Evolutionary conservation across 768 basidiomycete genomes (phyloP), one percentile per base, ranked within the genome.

Genomic region (Lactarius sp.): DNA sequence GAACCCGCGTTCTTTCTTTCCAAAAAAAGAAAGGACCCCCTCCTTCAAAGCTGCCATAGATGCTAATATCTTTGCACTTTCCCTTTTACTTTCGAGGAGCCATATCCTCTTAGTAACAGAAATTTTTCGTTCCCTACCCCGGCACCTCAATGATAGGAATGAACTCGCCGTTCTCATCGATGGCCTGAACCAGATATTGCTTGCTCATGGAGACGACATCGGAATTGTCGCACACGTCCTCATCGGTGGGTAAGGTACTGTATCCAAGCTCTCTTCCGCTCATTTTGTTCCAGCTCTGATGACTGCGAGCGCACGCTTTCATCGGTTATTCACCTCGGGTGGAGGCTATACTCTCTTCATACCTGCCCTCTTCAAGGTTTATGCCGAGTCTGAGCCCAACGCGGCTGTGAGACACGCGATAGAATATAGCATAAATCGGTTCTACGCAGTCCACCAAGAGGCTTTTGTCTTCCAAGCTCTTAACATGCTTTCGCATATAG

Each of bases 311-410:
- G 88, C 88, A 8, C 83, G 90, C 18, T 92, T 91, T 69, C 80
- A 83, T 36, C 83, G 90, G n/a, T 72, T 92, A 20, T 89, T 92
- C 71, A 83, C 83, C 7, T 83, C 86, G 2, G 85, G 85, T 16
- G 83, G 83, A 36, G 88, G 85, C 31, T 92, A 89, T 71, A 81
- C 81, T 3, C 77, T 92, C 33, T 90, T 91, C 73, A 86, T 92
- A 80, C 85, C 88, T 0, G 80, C 81, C 3, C 74, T 92, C 13
- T 73, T 89, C 69, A 89, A 89, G 69, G 78, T 85, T 27, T 92
- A 90, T 70, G 77, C 82, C 9, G 86, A 90, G 69, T 77, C 82
- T 2, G 80, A 84, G 37, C 69, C 71, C 3, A 80, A 88, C 68
- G 70, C 73, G 1, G 83, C 83, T 6, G 87, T 92, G 52, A 80